Evolutionary conservation across 257 asterid genomes (phyloP).

Genomic region (Nemophila menziesii): DNA sequence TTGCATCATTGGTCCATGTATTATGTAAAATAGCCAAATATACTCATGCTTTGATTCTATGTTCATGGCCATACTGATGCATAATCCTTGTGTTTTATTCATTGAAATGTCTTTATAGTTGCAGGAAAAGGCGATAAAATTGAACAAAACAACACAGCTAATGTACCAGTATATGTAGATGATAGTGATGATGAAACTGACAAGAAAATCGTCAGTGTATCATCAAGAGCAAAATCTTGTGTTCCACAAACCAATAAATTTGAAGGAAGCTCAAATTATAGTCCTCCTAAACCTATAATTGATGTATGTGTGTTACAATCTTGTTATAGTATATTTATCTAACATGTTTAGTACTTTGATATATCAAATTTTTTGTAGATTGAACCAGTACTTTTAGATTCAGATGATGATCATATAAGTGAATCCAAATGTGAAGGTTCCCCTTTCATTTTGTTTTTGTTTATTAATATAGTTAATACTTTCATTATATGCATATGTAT

Average conservation of each 20-base stretch:
- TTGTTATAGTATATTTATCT: constrained; percentile 6
- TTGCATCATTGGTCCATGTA: too few relatives aligned
- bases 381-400: constrained; percentile 27
- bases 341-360: constrained; percentile 13
- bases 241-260: constrained; percentile 15
- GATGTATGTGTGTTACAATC: constrained; percentile 13
- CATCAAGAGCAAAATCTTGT: constrained; percentile 23
- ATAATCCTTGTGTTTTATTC: constrained; percentile 7
- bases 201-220: constrained; percentile 10
- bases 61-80: too few relatives aligned
- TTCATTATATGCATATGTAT: constrained; percentile 20
- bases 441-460: constrained; percentile 8
- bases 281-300: constrained; percentile 11
- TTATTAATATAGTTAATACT: constrained; percentile 1
- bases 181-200: constrained; percentile 20
- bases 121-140: constrained; percentile 17
- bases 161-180: constrained; percentile 21
- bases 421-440: constrained; percentile 34
- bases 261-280: constrained; percentile 17
- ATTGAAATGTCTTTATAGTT: too few relatives aligned
- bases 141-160: constrained; percentile 14
- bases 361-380: constrained; percentile 30
- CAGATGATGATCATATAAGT: constrained; percentile 40
- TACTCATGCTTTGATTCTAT: too few relatives aligned
- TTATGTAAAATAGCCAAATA: too few relatives aligned